These are phyloP conservation scores for Dothideomycetidae sp. DNA, from an alignment of 2,329 filamentous ascomycete genomes.

Conservation along the genomic window DNA sequence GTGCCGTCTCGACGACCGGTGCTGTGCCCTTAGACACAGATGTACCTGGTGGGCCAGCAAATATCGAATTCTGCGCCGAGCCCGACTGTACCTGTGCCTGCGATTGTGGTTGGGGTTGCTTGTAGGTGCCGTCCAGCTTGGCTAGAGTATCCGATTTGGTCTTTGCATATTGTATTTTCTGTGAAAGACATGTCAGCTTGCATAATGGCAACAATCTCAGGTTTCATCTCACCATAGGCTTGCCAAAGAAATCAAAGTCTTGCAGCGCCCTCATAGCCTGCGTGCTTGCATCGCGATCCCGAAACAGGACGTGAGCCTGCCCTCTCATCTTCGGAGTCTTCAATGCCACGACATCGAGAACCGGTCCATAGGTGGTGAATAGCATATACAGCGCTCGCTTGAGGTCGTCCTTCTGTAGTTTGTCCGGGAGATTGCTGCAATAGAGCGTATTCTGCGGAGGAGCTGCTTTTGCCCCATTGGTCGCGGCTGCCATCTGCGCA, in stretches of 20 bases:
- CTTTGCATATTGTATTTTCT: slow-evolving; percentile 89
- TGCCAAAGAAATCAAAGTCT: slow-evolving; percentile 72
- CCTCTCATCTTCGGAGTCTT: slow-evolving; percentile 89
- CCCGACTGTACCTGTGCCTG: slow-evolving; percentile 30
- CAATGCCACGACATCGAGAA: slow-evolving; percentile 81
- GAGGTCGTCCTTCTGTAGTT: slow-evolving; percentile 78
- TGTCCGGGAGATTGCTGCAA: slow-evolving; percentile 74
- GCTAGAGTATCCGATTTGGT: slow-evolving; percentile 76
- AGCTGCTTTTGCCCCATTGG: slow-evolving; percentile 1
- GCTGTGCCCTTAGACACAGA: slow-evolving; percentile 5
- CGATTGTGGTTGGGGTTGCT: slow-evolving; percentile 42
- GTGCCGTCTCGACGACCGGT: slow-evolving; percentile 8
- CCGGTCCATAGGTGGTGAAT: slow-evolving; percentile 83
- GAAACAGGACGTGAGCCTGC: slow-evolving; percentile 84
- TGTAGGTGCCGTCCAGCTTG: slow-evolving; percentile 84
- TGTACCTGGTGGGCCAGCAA: slow-evolving; percentile 18
- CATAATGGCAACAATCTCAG: too few relatives aligned
- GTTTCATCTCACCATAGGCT: slow-evolving; percentile 71
- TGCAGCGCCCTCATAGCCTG: slow-evolving; percentile 85
- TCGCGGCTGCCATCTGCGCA: neutral
- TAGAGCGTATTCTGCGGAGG: slow-evolving; percentile 51
- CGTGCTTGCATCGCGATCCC: slow-evolving; percentile 79
- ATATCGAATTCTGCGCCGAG: slow-evolving; percentile 66
- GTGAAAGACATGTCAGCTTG: too few relatives aligned
- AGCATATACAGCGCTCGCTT: slow-evolving; percentile 80